These are phyloP conservation scores for Ganoderma meredithae DNA, from an alignment of 1,284 basidiomycete genomes.

Conservation along the genomic window DNA sequence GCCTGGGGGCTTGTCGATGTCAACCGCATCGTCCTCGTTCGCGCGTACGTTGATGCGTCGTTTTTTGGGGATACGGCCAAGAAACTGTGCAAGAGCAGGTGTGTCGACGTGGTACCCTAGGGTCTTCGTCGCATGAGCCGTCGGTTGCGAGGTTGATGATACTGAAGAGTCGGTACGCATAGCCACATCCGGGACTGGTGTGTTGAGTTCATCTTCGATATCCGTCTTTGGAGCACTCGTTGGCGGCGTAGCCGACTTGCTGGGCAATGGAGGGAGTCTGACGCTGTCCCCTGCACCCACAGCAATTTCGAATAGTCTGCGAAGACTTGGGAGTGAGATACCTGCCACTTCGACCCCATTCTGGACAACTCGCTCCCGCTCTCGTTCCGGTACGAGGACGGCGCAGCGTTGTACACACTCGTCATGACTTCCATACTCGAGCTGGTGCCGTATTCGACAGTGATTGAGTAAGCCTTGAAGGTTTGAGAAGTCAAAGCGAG, in stretches of 20 bases:
- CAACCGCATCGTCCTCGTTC: conserved; percentile 52
- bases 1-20: conserved; percentile 45
- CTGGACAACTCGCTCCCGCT: conserved; percentile 55
- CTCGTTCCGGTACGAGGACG: conserved; percentile 47
- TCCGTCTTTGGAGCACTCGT: not conserved
- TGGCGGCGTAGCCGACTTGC: conserved; percentile 6
- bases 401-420: conserved; percentile 76
- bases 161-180: not conserved
- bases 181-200: not conserved
- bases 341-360: conserved; percentile 64
- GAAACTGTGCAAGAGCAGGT: conserved; percentile 73
- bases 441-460: conserved; percentile 68
- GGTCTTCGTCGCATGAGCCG: conserved; percentile 60
- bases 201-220: not conserved
- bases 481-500: conserved; percentile 70
- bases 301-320: conserved; percentile 73
- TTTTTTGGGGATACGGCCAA: conserved; percentile 64
- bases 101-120: conserved; percentile 75
- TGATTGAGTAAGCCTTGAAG: conserved; percentile 82
- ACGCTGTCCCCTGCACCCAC: conserved; percentile 52
- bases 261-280: conserved; percentile 10
- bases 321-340: conserved; percentile 65
- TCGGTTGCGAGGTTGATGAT: conserved; percentile 19
- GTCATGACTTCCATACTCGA: conserved; percentile 79
- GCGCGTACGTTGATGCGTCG: conserved; percentile 63